Percentiles rank a stretch among this genome's conserved stretches.
These are phyloP conservation scores for Hawksworthiomyces lignivorus DNA, from an alignment of 2,329 filamentous ascomycete genomes.

Conservation along the genomic window DNA sequence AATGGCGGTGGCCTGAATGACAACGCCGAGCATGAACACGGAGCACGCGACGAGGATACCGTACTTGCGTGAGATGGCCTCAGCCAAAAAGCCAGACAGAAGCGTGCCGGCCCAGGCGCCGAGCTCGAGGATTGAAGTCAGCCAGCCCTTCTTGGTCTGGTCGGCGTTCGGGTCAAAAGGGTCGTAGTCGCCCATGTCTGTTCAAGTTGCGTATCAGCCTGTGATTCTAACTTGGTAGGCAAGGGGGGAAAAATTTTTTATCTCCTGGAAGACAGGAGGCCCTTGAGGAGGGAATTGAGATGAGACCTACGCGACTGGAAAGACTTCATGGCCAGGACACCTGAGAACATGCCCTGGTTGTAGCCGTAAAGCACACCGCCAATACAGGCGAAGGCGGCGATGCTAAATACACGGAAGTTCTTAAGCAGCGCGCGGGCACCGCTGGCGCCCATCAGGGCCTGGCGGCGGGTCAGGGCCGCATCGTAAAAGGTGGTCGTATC, in stretches of 20 bases:
- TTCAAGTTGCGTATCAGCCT: too few relatives aligned
- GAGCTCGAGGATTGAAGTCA: conserved; percentile 63
- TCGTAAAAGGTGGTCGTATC: conserved; percentile 28
- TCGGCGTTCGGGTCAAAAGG: conserved; percentile 34
- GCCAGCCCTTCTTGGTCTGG: conserved; percentile 50
- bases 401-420: conserved; percentile 50
- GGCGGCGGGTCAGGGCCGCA: conserved; percentile 43
- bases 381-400: conserved; percentile 55
- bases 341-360: conserved; percentile 71
- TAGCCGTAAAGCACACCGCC: conserved; percentile 61
- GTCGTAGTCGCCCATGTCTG: conserved; percentile 50
- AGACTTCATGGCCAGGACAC: conserved; percentile 51
- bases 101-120: conserved; percentile 71
- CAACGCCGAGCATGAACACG: conserved; percentile 63
- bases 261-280: too few relatives aligned
- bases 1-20: conserved; percentile 61
- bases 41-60: conserved; percentile 57
- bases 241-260: neutral
- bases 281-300: too few relatives aligned
- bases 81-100: conserved; percentile 63
- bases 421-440: conserved; percentile 47
- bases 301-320: conserved; percentile 45
- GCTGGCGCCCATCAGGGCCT: conserved; percentile 45
- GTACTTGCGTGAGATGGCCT: conserved; percentile 61
- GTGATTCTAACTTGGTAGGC: neutral